Conservation (phyloP, 352 stramenopile genomes). For the Phytopythium vexans region DNA sequence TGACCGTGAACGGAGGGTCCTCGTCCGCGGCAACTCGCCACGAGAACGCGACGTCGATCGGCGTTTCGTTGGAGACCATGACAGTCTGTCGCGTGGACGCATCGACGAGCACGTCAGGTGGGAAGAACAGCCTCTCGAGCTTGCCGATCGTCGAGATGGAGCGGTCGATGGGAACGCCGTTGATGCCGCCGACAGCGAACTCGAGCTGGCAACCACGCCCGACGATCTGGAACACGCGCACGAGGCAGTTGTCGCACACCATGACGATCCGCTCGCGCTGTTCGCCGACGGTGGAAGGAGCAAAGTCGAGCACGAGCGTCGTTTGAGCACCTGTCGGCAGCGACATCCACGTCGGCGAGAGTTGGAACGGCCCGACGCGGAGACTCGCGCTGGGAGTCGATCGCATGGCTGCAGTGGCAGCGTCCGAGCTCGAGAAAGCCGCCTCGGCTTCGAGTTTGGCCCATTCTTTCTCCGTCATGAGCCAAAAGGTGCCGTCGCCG, state of each 20-base stretch:
- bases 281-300: conserved; percentile 52
- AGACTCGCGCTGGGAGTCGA: neutral
- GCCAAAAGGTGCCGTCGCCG: conserved; percentile 64
- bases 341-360: conserved; percentile 57
- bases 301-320: conserved; percentile 48
- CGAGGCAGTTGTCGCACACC: conserved; percentile 83
- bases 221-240: conserved; percentile 64
- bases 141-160: conserved; percentile 39
- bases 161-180: conserved; percentile 41
- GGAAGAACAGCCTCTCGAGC: conserved; percentile 51
- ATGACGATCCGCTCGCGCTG: conserved; percentile 65
- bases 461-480: conserved; percentile 60
- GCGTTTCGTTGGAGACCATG: conserved; percentile 60
- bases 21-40: conserved; percentile 36
- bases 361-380: conserved; percentile 40
- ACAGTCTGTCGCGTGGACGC: conserved; percentile 31
- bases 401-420: neutral
- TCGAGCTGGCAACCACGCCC: conserved; percentile 70
- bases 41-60: conserved; percentile 49
- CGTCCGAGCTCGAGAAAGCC: neutral
- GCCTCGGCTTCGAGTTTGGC: conserved; percentile 25
- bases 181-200: conserved; percentile 40
- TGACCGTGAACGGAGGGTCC: conserved; percentile 35
- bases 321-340: conserved; percentile 39
- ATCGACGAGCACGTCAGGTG: conserved; percentile 32